Conservation (phyloP, 2,329 filamentous ascomycete species). For the Pseudogymnoascus sp. region DNA sequence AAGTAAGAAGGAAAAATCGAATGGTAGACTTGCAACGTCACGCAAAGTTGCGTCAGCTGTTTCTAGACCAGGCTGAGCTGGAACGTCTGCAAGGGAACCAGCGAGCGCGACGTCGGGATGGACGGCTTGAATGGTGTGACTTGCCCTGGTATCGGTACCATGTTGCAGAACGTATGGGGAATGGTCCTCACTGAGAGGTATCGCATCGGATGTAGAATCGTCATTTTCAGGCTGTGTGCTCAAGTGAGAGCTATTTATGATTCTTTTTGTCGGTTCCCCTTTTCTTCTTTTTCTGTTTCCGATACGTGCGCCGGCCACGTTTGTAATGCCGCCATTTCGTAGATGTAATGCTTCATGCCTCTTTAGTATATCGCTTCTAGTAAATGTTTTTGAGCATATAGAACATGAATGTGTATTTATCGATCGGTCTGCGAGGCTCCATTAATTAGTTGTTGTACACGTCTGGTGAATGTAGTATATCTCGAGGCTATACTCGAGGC, state of each 20-base stretch:
- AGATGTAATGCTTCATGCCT: conserved; percentile 21
- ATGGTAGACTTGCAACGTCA: neutral
- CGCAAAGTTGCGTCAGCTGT: neutral
- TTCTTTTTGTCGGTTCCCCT: neutral
- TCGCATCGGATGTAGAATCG: neutral
- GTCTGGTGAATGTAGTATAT: neutral
- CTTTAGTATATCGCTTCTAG: conserved; percentile 22
- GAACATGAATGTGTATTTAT: conserved; percentile 17
- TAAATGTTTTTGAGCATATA: conserved; percentile 23
- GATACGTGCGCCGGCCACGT: neutral
- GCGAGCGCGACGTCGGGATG: neutral
- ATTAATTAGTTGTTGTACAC: neutral
- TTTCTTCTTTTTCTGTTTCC: neutral
- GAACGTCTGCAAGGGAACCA: neutral
- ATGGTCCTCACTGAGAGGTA: neutral
- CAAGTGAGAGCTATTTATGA: neutral
- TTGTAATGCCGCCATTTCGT: neutral
- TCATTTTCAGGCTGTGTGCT: neutral
- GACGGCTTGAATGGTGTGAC: neutral
- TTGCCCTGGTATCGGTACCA: neutral
- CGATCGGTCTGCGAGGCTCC: neutral
- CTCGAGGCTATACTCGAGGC: neutral
- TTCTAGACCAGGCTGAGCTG: neutral
- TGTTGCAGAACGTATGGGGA: neutral
- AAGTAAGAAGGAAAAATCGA: conserved; percentile 21